A percentile compares a stretch with the other conserved stretches of the same genome.
phyloP scores from a whole-genome alignment of 2,329 filamentous ascomycete genomes.

The Colletotrichum godetiae region DNA sequence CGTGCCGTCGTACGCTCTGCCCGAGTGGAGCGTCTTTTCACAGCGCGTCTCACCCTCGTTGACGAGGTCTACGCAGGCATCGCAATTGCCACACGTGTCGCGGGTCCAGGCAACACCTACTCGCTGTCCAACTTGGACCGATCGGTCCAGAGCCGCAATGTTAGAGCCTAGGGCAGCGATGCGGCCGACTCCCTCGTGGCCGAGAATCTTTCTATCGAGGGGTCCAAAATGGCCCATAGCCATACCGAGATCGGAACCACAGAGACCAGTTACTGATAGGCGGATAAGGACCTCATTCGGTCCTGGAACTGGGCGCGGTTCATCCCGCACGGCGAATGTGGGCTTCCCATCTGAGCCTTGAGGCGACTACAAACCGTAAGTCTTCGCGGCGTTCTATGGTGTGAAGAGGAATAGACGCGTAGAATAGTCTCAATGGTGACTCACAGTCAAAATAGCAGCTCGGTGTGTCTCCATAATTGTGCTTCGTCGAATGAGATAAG shows the following conservation, averaged over 20 bases:
- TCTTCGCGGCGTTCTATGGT: not conserved
- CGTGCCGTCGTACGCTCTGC: constrained; percentile 48
- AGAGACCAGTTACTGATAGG: constrained; percentile 49
- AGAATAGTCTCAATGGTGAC: not conserved
- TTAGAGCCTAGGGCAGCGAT: constrained; percentile 50
- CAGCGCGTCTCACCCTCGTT: constrained; percentile 51
- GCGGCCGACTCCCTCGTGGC: constrained; percentile 58
- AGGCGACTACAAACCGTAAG: not conserved
- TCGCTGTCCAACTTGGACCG: constrained; percentile 45
- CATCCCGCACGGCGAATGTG: constrained; percentile 16
- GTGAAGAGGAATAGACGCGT: not conserved
- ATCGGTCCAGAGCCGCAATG: constrained; percentile 40
- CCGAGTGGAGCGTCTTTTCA: constrained; percentile 45
- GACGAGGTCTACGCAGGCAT: constrained; percentile 42
- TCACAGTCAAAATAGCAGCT: not conserved
- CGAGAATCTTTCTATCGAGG: constrained; percentile 46
- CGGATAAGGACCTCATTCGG: constrained; percentile 46
- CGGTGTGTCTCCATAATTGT: not conserved
- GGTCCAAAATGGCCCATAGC: constrained; percentile 51
- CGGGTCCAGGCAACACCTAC: constrained; percentile 53
- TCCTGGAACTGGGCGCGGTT: constrained; percentile 25
- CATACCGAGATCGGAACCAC: constrained; percentile 52
- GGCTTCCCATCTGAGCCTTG: not conserved
- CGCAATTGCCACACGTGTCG: constrained; percentile 49
- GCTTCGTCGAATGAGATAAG: not conserved